Conservation (phyloP, 306 rosid species). For the Bauhinia variegata region DNA sequence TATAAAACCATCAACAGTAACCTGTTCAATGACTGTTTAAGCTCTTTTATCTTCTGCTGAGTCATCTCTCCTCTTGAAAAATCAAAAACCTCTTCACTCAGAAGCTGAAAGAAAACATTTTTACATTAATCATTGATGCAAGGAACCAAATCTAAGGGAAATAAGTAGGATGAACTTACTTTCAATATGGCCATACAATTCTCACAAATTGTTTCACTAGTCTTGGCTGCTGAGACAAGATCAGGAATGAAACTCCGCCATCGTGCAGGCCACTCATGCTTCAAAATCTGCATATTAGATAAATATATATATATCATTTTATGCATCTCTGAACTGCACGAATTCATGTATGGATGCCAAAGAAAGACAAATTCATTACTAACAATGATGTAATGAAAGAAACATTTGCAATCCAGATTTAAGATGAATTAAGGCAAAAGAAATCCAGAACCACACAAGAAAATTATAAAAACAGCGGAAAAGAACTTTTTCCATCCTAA, state of each 20-base stretch:
- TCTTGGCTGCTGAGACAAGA: constrained; percentile 86
- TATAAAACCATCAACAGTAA: constrained; percentile 36
- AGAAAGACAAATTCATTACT: constrained; percentile 10
- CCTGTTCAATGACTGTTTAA: constrained; percentile 52
- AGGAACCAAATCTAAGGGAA: constrained; percentile 16
- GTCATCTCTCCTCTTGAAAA: constrained; percentile 65
- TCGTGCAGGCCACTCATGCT: constrained; percentile 98
- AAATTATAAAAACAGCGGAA: too few relatives aligned
- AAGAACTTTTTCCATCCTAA: constrained; percentile 15
- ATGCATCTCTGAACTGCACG: neutral
- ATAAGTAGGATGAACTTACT: constrained; percentile 27
- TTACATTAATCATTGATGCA: constrained; percentile 20
- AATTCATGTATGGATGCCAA: neutral
- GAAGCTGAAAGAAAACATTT: constrained; percentile 40
- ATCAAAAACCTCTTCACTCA: constrained; percentile 64
- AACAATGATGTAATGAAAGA: neutral
- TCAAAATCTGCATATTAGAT: constrained; percentile 67
- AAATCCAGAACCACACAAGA: neutral
- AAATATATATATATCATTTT: constrained; percentile 20
- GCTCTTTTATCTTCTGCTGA: constrained; percentile 59
- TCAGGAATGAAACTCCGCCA: constrained; percentile 97
- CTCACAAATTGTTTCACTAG: constrained; percentile 96
- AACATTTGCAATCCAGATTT: constrained; percentile 15
- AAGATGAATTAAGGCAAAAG: neutral
- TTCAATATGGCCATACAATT: constrained; percentile 84